These are phyloP conservation scores for Pseudogymnoascus sp. DNA, from an alignment of 2,329 filamentous ascomycete genomes.

Conservation along the genomic window DNA sequence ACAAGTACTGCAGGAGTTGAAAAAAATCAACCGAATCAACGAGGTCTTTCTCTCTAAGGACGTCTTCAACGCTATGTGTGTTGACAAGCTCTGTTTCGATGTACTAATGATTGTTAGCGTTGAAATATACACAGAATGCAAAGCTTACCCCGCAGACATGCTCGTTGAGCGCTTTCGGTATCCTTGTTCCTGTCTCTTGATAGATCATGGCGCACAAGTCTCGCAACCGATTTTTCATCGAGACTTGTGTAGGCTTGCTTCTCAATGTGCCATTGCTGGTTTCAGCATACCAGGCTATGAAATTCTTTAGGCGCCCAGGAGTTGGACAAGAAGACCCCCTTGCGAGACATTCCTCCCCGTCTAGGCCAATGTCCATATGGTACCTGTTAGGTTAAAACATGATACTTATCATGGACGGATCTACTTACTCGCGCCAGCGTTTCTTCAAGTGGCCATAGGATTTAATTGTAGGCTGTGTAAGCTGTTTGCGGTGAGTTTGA, in stretches of 20 bases:
- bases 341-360: not conserved
- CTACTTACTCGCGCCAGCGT: not conserved
- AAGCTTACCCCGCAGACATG: not conserved
- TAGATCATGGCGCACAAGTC: not conserved
- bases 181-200: not conserved
- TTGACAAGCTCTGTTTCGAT: not conserved
- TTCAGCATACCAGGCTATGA: not conserved
- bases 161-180: not conserved
- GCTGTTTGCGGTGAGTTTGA: not conserved
- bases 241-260: not conserved
- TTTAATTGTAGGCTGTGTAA: not conserved
- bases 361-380: not conserved
- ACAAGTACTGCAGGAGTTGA: not conserved
- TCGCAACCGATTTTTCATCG: not conserved
- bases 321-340: not conserved
- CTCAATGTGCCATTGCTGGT: not conserved
- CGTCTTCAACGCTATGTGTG: not conserved
- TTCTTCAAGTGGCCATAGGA: not conserved
- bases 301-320: not conserved
- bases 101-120: not conserved
- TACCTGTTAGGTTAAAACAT: not conserved
- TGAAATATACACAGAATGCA: not conserved
- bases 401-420: not conserved
- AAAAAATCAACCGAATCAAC: not conserved
- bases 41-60: slow-evolving; percentile 1